Evolutionary conservation across 2,329 filamentous ascomycete species (phyloP).

Genomic region (Stachybotrys chartarum): DNA sequence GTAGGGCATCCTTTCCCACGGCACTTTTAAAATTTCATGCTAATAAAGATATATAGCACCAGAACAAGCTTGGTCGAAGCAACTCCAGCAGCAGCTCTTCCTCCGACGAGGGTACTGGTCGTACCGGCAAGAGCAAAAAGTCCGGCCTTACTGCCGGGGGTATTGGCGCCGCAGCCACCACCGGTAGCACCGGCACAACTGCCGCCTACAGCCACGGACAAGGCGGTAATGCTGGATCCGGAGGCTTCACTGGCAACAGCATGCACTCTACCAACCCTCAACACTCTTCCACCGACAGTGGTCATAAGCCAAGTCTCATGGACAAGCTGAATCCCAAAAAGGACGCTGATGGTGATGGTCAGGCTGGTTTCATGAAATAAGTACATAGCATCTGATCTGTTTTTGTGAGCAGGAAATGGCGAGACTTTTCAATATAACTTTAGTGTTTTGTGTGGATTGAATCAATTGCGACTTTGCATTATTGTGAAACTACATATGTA

Average conservation of each 20-base stretch:
- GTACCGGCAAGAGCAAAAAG: neutral
- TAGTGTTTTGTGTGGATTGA: too few relatives aligned
- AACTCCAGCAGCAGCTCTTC: neutral
- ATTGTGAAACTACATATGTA: too few relatives aligned
- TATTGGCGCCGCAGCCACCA: neutral
- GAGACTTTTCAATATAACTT: too few relatives aligned
- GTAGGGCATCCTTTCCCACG: neutral
- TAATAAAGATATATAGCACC: neutral
- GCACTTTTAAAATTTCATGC: neutral
- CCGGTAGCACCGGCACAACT: neutral
- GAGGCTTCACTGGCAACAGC: neutral
- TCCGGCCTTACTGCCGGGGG: neutral
- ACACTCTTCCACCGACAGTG: neutral
- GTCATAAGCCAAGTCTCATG: conserved; percentile 9
- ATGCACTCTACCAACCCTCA: neutral
- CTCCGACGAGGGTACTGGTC: neutral
- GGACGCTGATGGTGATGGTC: conserved; percentile 14
- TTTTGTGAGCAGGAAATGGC: too few relatives aligned
- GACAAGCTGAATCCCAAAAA: conserved; percentile 13
- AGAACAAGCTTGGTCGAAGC: neutral
- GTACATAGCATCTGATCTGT: too few relatives aligned
- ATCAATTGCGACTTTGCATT: too few relatives aligned
- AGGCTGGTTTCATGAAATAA: conserved; percentile 9
- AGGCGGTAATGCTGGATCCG: neutral
- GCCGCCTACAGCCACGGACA: neutral